Base-by-base conservation (phyloP, 805 yeast species). In the Wickerhamiella alocasiicola region DNA sequence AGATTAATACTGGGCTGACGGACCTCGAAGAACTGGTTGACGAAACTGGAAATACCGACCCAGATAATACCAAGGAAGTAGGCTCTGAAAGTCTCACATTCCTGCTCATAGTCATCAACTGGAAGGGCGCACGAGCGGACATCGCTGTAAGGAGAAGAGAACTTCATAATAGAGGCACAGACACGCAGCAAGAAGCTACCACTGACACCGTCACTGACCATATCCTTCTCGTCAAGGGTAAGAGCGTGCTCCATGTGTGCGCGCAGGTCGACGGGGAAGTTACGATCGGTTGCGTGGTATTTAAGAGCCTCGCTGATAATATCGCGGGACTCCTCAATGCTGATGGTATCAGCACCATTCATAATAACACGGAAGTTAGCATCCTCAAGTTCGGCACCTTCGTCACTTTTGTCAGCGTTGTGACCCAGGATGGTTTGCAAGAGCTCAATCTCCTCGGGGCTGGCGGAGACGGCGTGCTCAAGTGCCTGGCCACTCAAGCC, bases 141-240 rank as follows among this genome's bases (percentile, higher is more conserved):
- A 50, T 74, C 78, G 6, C 78, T 74, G 46, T 73, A 73, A 4
- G 77, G 76, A 1, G 78, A 71, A 51, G 64, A 67, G 48, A 49
- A 55, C 31, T 45, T 38, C 31, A 57, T 59, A 28, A 70, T 52
- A 16, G 64, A 64, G 3, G 74, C 73, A 42, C 67, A 66, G 21
- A 63, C 51, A 44, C 57, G 60, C 29, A 59, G 54, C 12, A 17
- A 16, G 29, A 36, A 41, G n/a, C 28, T 30, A 6, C 17, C 24
- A 16, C 31, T 20, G 5, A 41, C 26, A 11, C 36, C 40, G 6
- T 29, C 34, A 5, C 15, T 23, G 11, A 26, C 11, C 5, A 16
- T 13, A 1, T 21, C 42, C 23, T 39, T 39, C 37, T 41, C 41
- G n/a, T 15, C 31, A 12, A 33, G 25, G 3, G 30, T 21, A 7